Evolutionary conservation across 2,329 filamentous ascomycete species (phyloP), one percentile per base, ranked within the genome.

Genomic region (Tolypocladium endophyticum): DNA sequence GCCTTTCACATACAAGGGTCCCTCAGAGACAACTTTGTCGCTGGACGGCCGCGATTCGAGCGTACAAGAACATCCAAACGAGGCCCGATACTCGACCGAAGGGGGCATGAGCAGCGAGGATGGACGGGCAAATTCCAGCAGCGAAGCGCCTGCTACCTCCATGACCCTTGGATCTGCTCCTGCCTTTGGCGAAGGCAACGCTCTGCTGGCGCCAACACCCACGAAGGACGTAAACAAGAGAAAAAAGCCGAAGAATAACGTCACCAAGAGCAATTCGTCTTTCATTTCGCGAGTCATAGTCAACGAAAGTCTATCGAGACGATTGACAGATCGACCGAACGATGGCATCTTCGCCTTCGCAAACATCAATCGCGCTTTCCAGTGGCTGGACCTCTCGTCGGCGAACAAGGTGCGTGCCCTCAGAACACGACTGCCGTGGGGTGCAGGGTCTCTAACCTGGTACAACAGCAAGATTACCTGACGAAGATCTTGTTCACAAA

Each of bases 401-500:
- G 72, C 86, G 1, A 82, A 78, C 52, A 92, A 92, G 79, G 84
- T 83, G 68, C 28, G 69, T 53, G n/a, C 28, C 30, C 25, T 30
- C 16, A n/a, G 14, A 8, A 18, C 7, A 6, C 36, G 60, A 53
- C 38, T 16, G 50, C 20, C 20, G 2, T 23, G 20, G 30, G n/a
- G 30, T 35, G 18, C 4, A 8, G 8, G 23, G 23, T 18, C 23
- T 25, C 69, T 76, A 58, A 76, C 60, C 47, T 43, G n/a, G 9
- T 41, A 30, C 23, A 52, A 56, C 74, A 92, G 82, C 86, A 89
- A 67, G 94, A 99, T 64, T 93, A 95, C 65, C 75, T 97, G 67
- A 94, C 92, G 61, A 99, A 99, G 75, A 92, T 99, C 57, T 79
- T 99, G 0, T 99, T 99, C 70, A 97, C 94, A 3, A 97, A 95